These are phyloP conservation scores for Oryza meyeriana DNA, from an alignment of 176 grass and related monocot genomes.

Conservation along the genomic window DNA sequence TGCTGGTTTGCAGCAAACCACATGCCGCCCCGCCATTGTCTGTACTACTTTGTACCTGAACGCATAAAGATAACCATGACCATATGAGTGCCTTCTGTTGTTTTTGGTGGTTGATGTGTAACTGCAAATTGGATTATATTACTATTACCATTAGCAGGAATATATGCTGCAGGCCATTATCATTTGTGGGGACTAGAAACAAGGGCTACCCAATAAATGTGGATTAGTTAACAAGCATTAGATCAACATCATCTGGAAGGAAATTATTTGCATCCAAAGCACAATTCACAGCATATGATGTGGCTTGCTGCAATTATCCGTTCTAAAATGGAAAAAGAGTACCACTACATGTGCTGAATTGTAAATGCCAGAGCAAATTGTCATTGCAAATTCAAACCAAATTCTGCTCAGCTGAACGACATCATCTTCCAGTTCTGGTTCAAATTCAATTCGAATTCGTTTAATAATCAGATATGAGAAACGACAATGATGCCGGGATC, in stretches of 20 bases:
- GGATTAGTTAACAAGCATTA: neutral
- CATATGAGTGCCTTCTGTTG: constrained; percentile 8
- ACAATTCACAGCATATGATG: neutral
- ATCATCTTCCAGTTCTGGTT: neutral
- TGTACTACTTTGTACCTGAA: constrained; percentile 37
- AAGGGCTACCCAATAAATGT: neutral
- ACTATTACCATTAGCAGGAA: neutral
- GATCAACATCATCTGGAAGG: neutral
- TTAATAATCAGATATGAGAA: neutral
- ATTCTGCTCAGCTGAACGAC: neutral
- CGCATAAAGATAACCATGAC: constrained; percentile 32
- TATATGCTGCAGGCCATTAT: neutral
- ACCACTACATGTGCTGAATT: neutral
- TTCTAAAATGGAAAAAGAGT: too few species aligned
- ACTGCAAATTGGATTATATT: neutral
- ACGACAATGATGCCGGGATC: neutral
- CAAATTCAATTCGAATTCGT: too few species aligned
- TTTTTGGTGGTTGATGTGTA: constrained; percentile 19
- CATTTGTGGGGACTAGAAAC: neutral
- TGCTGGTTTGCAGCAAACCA: constrained; percentile 20
- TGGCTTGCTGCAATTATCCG: neutral
- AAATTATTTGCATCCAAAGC: neutral
- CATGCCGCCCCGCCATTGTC: constrained; percentile 21
- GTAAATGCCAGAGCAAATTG: neutral
- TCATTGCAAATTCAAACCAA: neutral